Evolutionary conservation across 2,329 filamentous ascomycete genomes (phyloP).

Genomic region (Fusarium sulawesiense): DNA sequence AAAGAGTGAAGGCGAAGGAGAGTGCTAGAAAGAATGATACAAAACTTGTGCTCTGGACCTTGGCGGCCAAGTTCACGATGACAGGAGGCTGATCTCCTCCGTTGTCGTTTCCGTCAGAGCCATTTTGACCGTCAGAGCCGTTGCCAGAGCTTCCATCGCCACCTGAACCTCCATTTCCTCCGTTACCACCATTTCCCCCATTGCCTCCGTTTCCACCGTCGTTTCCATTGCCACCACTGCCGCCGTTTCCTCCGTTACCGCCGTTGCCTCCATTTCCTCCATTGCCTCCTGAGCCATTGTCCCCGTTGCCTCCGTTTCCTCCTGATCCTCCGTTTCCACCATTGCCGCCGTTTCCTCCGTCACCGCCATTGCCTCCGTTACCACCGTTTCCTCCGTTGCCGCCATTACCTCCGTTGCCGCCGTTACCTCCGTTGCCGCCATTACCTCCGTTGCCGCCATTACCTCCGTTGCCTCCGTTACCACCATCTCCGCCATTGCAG

Average conservation of each 20-base stretch:
- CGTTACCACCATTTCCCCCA: conserved; percentile 8
- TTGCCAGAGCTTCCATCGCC: neutral
- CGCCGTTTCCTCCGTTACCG: neutral
- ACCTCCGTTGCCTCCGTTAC: neutral
- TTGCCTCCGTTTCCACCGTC: neutral
- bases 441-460: neutral
- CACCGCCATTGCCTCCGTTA: neutral
- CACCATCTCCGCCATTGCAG: neutral
- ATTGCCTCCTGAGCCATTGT: neutral
- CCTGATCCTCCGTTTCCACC: neutral
- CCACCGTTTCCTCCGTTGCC: neutral
- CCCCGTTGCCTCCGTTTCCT: neutral
- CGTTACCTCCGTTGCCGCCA: neutral
- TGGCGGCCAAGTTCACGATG: conserved; percentile 26
- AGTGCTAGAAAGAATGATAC: neutral
- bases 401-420: neutral
- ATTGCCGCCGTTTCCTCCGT: neutral
- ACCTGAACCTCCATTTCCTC: neutral
- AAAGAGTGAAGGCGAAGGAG: conserved; percentile 11
- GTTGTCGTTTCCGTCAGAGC: neutral
- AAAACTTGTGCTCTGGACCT: neutral
- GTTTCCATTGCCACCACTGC: neutral
- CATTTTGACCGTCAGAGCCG: conserved; percentile 9
- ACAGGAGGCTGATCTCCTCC: conserved; percentile 3
- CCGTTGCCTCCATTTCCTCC: neutral